Evolutionary conservation across 179 eudicot species (phyloP).

Genomic region (Drosera spatulata): DNA sequence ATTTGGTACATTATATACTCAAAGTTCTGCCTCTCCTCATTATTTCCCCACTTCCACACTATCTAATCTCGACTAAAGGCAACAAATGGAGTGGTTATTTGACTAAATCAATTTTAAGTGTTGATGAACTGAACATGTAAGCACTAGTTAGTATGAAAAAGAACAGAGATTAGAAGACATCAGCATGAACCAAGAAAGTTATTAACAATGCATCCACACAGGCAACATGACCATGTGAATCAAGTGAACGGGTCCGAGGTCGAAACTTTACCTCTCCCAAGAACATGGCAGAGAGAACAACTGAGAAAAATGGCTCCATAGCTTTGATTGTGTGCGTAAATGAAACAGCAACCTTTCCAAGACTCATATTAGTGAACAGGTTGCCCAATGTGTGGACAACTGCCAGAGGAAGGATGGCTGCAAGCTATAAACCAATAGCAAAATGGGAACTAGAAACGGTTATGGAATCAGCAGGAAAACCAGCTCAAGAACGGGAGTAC

Average conservation of each 20-base stretch:
- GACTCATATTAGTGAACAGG: constrained; percentile 77
- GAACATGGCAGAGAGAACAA: constrained; percentile 59
- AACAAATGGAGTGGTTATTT: too few relatives aligned
- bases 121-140: too few relatives aligned
- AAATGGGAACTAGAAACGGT: constrained; percentile 4
- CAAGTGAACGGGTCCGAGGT: not conserved
- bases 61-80: too few relatives aligned
- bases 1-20: too few relatives aligned
- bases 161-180: too few relatives aligned
- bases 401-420: constrained; percentile 55
- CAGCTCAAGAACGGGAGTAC: not conserved
- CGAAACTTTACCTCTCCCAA: constrained; percentile 49
- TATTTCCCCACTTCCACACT: too few relatives aligned
- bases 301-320: constrained; percentile 32
- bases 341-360: constrained; percentile 21
- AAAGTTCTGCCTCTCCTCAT: too few relatives aligned
- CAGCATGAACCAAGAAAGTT: too few relatives aligned
- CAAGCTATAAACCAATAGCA: constrained; percentile 30
- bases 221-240: not conserved
- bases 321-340: too few relatives aligned
- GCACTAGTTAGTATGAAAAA: too few relatives aligned
- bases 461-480: not conserved
- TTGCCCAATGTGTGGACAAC: constrained; percentile 72
- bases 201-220: not conserved
- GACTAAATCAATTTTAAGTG: too few relatives aligned